Percentiles rank a stretch among this genome's conserved stretches.
phyloP scores from a whole-genome alignment of 169 alveolate species.

The Plasmodium vivax region DNA sequence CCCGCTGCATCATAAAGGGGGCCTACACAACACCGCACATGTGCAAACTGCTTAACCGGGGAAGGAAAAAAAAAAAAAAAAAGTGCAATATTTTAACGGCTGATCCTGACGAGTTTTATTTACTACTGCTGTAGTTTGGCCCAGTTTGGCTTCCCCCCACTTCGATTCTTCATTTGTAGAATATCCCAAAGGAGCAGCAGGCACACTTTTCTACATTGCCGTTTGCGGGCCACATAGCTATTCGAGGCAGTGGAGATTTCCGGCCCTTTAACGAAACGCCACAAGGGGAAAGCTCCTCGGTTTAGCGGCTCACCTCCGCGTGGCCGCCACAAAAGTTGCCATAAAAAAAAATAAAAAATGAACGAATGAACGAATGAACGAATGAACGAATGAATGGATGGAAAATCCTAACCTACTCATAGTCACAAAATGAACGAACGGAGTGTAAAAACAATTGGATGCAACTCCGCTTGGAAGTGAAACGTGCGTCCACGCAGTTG shows the following conservation, averaged over 20 bases:
- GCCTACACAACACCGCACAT: no score
- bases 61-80: not conserved
- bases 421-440: not conserved
- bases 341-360: not conserved
- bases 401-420: not conserved
- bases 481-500: not conserved
- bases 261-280: not conserved
- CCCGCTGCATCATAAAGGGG: no score
- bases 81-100: not conserved
- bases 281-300: not conserved
- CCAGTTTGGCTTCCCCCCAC: not conserved
- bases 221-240: not conserved
- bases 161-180: not conserved
- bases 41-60: no score
- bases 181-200: not conserved
- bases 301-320: not conserved
- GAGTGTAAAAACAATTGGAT: not conserved
- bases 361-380: not conserved
- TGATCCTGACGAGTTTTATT: not conserved
- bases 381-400: not conserved
- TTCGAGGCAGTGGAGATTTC: not conserved
- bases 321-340: not conserved
- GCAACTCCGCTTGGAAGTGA: not conserved
- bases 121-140: not conserved
- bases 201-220: not conserved